phyloP scores from a whole-genome alignment of 208 protist genomes.

The Trypanosoma brucei region DNA sequence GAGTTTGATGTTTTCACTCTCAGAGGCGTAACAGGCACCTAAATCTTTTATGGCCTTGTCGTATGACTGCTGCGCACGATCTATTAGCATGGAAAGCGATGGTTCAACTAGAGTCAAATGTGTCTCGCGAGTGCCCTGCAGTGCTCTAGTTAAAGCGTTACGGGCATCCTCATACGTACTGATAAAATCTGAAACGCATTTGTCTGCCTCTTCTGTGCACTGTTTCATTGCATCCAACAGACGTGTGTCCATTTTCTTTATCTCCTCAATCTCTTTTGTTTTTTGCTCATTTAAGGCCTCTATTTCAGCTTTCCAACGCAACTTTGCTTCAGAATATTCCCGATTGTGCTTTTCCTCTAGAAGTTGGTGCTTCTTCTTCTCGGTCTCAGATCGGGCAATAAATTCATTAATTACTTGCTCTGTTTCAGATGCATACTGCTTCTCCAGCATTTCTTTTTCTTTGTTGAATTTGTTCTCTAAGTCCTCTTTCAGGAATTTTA shows the following conservation, averaged over 20 bases:
- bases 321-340: conserved; percentile 11
- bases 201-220: neutral
- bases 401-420: conserved; percentile 19
- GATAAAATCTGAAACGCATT: conserved; percentile 9
- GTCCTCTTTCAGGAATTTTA: conserved; percentile 21
- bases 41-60: conserved; percentile 8
- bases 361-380: conserved; percentile 14
- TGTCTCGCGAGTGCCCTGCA: conserved; percentile 1
- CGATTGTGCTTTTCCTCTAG: conserved; percentile 15
- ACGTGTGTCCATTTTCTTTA: neutral
- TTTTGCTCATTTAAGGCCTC: conserved; percentile 11
- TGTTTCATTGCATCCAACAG: conserved; percentile 1
- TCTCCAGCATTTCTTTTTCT: conserved; percentile 18
- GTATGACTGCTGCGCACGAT: conserved; percentile 6
- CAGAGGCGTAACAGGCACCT: conserved; percentile 8
- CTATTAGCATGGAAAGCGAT: conserved; percentile 1
- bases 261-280: conserved; percentile 12
- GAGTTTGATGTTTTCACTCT: conserved; percentile 10
- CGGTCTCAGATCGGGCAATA: conserved; percentile 14
- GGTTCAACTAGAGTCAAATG: conserved; percentile 2
- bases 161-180: conserved; percentile 14
- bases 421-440: conserved; percentile 9
- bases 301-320: conserved; percentile 5
- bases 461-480: conserved; percentile 23
- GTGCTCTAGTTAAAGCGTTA: conserved; percentile 1